These are phyloP conservation scores for Solanum commersonii DNA, from an alignment of 257 asterid genomes.

Conservation along the genomic window DNA sequence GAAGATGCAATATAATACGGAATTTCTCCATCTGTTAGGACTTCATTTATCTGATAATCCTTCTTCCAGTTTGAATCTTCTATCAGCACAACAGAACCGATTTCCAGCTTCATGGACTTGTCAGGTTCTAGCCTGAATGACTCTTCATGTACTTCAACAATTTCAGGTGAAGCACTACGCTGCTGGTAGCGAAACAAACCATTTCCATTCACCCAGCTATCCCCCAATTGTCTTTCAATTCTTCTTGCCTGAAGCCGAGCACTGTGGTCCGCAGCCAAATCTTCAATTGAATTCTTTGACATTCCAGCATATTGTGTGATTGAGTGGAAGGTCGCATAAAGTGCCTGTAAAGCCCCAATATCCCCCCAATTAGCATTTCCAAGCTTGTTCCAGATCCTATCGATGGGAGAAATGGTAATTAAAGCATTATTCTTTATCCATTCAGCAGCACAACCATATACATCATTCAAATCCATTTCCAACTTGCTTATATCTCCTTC, in stretches of 20 bases:
- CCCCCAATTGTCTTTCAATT: slow-evolving; percentile 68
- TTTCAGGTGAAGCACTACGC: slow-evolving; percentile 72
- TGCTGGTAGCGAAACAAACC: slow-evolving; percentile 70
- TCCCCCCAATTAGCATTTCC: slow-evolving; percentile 99
- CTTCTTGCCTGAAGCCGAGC: slow-evolving; percentile 86
- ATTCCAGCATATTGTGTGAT: slow-evolving; percentile 69
- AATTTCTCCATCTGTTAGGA: slow-evolving; percentile 63
- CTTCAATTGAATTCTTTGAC: slow-evolving; percentile 71
- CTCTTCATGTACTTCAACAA: slow-evolving; percentile 85
- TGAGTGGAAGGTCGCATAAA: slow-evolving; percentile 86
- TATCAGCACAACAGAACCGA: slow-evolving; percentile 56
- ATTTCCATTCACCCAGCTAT: slow-evolving; percentile 44
- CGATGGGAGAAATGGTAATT: slow-evolving; percentile 68
- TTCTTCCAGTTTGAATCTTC: slow-evolving; percentile 67
- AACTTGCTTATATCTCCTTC: slow-evolving; percentile 85
- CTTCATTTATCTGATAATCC: slow-evolving; percentile 55
- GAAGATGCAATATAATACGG: slow-evolving; percentile 50
- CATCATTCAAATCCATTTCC: slow-evolving; percentile 54
- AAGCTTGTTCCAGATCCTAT: slow-evolving; percentile 93
- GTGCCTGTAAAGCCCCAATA: slow-evolving; percentile 86
- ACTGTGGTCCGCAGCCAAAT: slow-evolving; percentile 93
- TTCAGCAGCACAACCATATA: slow-evolving; percentile 75
- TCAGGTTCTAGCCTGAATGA: slow-evolving; percentile 38
- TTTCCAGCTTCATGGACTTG: slow-evolving; percentile 56
- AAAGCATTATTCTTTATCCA: slow-evolving; percentile 68